Conservation (phyloP, 148 eudicot genomes). For the Heliosperma pusillum region DNA sequence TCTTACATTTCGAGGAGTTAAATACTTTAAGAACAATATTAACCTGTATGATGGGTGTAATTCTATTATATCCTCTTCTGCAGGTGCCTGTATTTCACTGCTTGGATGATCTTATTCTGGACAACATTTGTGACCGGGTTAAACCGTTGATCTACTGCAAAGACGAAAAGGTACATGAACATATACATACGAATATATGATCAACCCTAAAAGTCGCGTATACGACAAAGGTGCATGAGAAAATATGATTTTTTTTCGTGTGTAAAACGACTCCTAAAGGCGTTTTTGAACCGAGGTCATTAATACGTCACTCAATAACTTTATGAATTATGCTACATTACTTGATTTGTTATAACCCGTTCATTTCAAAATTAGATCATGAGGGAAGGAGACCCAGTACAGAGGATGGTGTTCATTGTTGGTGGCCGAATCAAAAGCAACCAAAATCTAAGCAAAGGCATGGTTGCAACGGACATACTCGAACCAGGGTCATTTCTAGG, state of each 20-base stretch:
- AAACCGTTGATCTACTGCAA: conserved; percentile 72
- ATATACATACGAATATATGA: neutral
- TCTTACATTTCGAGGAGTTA: neutral
- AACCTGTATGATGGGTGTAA: neutral
- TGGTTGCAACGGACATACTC: conserved; percentile 59
- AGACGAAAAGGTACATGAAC: conserved; percentile 61
- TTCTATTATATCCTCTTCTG: neutral
- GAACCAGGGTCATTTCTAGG: conserved; percentile 86
- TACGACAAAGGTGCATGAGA: too few relatives aligned
- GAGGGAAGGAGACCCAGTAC: conserved; percentile 94
- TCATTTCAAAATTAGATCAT: conserved; percentile 40
- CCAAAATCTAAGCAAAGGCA: conserved; percentile 78
- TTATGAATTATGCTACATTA: neutral
- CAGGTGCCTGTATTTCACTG: conserved; percentile 85
- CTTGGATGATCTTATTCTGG: conserved; percentile 79
- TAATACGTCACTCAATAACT: too few relatives aligned
- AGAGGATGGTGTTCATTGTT: conserved; percentile 70
- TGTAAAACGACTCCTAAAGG: too few relatives aligned
- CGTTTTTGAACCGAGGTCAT: too few relatives aligned
- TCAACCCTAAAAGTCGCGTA: too few relatives aligned
- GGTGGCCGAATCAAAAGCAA: conserved; percentile 60
- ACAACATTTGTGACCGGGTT: conserved; percentile 90
- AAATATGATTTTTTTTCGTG: too few relatives aligned
- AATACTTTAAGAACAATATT: neutral
- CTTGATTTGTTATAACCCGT: neutral